A percentile compares a stretch with the other conserved stretches of the same genome.
Conservation (phyloP, 169 alveolate species). For the Cryptosporidium canis region DNA sequence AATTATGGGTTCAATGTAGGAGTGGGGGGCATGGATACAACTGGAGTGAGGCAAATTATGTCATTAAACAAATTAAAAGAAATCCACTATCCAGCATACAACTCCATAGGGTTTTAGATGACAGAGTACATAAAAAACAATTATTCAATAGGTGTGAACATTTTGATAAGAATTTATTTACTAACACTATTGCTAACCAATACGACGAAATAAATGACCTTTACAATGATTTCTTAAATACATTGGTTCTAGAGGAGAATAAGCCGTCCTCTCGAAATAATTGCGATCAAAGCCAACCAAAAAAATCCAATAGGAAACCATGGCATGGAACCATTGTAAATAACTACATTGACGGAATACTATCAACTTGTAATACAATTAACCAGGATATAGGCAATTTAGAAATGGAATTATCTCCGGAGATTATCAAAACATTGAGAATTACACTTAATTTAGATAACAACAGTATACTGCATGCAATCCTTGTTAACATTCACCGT, state of each 20-base stretch:
- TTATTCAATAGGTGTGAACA: not conserved
- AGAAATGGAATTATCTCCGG: slow-evolving; percentile 4
- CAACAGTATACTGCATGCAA: not conserved
- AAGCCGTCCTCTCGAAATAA: not conserved
- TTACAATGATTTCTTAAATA: not conserved
- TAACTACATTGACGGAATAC: slow-evolving; percentile 10
- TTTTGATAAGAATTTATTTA: not conserved
- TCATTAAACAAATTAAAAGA: not conserved
- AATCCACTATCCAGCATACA: not conserved
- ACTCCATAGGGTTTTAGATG: not conserved
- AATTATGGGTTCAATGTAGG: slow-evolving; percentile 40
- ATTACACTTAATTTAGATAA: slow-evolving; percentile 15
- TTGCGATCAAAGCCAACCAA: not conserved
- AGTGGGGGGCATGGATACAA: not conserved
- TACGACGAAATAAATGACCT: slow-evolving; percentile 30
- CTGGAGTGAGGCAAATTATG: slow-evolving; percentile 66
- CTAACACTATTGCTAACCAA: not conserved
- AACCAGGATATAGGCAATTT: not conserved
- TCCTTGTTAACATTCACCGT: not conserved
- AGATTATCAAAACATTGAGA: slow-evolving; percentile 23
- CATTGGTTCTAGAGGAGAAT: slow-evolving; percentile 13
- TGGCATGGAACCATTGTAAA: not conserved
- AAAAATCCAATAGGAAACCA: not conserved
- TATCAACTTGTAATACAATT: slow-evolving; percentile 1
- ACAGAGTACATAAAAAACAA: not conserved